Conservation (phyloP, 345 rosid species). For the Brassica juncea region DNA sequence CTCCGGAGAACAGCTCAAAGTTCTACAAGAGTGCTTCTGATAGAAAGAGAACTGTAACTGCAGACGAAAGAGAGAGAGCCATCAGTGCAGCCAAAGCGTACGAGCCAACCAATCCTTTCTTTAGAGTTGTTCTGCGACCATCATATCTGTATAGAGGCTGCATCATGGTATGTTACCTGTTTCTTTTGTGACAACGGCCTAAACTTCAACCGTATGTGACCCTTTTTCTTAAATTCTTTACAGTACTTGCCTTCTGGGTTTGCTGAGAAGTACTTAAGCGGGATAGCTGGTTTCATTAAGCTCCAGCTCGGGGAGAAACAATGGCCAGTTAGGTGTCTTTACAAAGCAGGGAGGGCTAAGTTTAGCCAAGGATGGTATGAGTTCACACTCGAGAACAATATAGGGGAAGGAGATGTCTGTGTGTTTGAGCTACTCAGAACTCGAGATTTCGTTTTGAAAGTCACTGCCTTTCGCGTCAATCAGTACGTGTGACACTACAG, state of each 20-base stretch:
- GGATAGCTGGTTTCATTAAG: constrained; percentile 81
- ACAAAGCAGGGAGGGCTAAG: constrained; percentile 83
- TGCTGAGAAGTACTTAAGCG: constrained; percentile 75
- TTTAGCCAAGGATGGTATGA: constrained; percentile 91
- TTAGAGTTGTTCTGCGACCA: constrained; percentile 82
- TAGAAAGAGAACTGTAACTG: constrained; percentile 70
- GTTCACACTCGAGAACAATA: constrained; percentile 70
- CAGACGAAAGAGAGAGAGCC: constrained; percentile 74
- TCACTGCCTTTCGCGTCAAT: constrained; percentile 64
- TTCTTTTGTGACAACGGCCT: background rate
- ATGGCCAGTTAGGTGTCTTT: constrained; percentile 88
- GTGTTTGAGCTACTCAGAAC: constrained; percentile 71
- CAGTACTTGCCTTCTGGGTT: constrained; percentile 85
- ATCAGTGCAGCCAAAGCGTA: constrained; percentile 68
- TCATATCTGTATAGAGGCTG: constrained; percentile 79
- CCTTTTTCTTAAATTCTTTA: background rate
- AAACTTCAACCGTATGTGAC: background rate
- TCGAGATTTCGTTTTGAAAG: constrained; percentile 73
- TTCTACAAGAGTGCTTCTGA: constrained; percentile 79
- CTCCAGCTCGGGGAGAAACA: constrained; percentile 70
- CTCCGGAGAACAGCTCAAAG: constrained; percentile 51
- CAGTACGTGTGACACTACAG: constrained; percentile 21
- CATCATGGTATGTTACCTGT: constrained; percentile 50
- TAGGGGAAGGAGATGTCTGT: constrained; percentile 92
- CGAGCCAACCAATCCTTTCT: constrained; percentile 71